Evolutionary conservation across 1,139 yeast genomes (phyloP), one percentile per base, ranked within the genome.

Genomic region (Taphrina populina): DNA sequence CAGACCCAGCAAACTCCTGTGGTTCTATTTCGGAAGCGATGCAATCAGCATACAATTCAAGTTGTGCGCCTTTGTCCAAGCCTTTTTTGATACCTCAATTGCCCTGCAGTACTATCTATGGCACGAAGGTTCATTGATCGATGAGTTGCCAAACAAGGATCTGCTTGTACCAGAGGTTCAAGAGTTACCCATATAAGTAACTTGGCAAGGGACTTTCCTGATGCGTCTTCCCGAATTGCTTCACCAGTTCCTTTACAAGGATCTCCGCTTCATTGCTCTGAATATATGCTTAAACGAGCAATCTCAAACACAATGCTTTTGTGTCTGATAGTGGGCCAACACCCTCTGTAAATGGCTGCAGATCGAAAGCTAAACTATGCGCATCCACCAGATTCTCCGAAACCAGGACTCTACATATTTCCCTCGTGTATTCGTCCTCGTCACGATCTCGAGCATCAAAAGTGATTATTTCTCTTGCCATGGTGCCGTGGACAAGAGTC

Each of bases 31-130:
- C 5, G 84, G 95, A 0, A 76, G 77, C 54, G 77, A 83, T 61
- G 61, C 65, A 21, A 79, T 87, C 13, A 82, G 92, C 7, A 64
- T 73, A 4, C 77, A 88, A 40, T 88, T 88, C 67, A 74, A 86
- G 35, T 65, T 82, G 57, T 92, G 95, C 60, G 95, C 92, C 0
- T 69, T 84, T 41, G 83, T 88, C 66, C 96, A 88, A 70, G 85
- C 86, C 79, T 66, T 77, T 20, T 73, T 88, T 60, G 95, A 88
- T 68, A 69, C 84, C 37, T 77, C 81, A 62, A 84, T 88, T 59
- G 90, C 88, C 13, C 79, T 78, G 53, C 95, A 85, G 66, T 88
- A 80, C 37, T 36, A 37, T 27, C 33, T 49, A n/a, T 49, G 54
- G 54, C 45, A 41, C 32, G 17, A 34, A 23, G 43, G 43, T 3